Conservation (phyloP, 371 early-diverging fungal genomes). For the Chytridiales sp. region DNA sequence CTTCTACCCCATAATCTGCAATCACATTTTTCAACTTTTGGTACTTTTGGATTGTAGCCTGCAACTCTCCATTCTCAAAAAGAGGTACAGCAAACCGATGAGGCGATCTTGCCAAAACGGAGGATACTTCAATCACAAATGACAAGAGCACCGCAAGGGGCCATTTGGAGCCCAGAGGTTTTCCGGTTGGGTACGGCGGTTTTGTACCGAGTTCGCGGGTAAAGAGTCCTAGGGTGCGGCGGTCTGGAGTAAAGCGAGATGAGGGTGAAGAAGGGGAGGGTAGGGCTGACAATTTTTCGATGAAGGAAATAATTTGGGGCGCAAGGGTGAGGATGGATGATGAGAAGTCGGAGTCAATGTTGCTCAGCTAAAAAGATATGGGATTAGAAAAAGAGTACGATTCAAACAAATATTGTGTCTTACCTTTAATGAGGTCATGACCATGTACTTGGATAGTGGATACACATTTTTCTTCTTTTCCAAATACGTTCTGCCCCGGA, state of each 20-base stretch:
- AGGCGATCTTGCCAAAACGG: constrained; percentile 10
- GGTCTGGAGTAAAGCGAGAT: neutral
- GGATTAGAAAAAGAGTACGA: neutral
- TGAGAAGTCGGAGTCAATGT: constrained; percentile 22
- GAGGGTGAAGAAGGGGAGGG: neutral
- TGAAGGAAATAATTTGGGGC: constrained; percentile 10
- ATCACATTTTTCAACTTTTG: constrained; percentile 3
- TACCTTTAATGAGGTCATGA: constrained; percentile 32
- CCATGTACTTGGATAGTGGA: constrained; percentile 23
- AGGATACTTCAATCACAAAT: constrained; percentile 47
- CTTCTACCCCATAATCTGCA: constrained; percentile 41
- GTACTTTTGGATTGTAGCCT: no score
- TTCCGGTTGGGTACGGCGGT: constrained; percentile 7
- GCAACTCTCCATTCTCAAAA: no score
- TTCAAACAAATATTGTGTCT: neutral
- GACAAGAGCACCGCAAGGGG: constrained; percentile 59
- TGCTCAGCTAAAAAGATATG: constrained; percentile 25
- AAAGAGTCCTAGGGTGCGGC: constrained; percentile 31
- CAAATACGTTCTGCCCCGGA: constrained; percentile 5
- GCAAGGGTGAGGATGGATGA: constrained; percentile 5
- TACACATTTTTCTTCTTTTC: constrained; percentile 29
- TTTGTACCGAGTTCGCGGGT: constrained; percentile 42
- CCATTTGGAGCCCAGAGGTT: constrained; percentile 58
- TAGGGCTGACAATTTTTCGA: neutral
- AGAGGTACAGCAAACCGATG: no score